Base-by-base conservation (phyloP, 2,329 filamentous ascomycete species). In the Stagonosporopsis tanaceti region DNA sequence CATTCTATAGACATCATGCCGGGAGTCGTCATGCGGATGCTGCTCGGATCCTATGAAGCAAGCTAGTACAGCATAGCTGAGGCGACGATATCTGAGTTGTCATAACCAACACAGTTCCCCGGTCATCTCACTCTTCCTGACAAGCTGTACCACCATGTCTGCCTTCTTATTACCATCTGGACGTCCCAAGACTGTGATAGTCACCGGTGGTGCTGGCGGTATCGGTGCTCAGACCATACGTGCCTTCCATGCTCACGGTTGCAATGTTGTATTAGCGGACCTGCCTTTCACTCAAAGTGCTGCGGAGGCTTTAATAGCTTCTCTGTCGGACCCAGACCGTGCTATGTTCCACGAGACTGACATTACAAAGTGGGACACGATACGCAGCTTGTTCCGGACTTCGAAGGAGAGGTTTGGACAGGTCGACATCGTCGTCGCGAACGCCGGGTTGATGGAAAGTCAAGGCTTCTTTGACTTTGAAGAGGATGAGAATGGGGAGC, bases 371-470 rank as follows among this genome's bases (percentile, higher is more conserved):
- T 80, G 78, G 77, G 50, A 51, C 0, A 61, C 77, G n/a, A 72
- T 80, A 69, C 64, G 64, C 22, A 24, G 53, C 2, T 57, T 77
- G 3, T 80, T 79, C 56, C 65, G 72, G 35, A 39, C 53, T 2
- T 69, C 74, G 2, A 67, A 72, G 15, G 55, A 67, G 17, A 57
- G 32, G 5, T 80, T 79, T 45, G 73, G 76, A 3, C 53, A 68
- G 4, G 59, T 80, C 1, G 76, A 80, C 56, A 69, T 79, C 15
- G 76, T 80, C 2, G 63, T 80, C 17, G 77, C 77, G 30, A 81
- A 81, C 60, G 78, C 79, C 7, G 79, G 77, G 4, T 70, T 78
- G 45, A 80, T 80, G 75, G 70, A 73, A 39, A 74, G 67, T 24
- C 66, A 61, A 30, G 66, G 58, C 4, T 75, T 73, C 50, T 74